Percentiles rank a stretch among this genome's conserved stretches.
Conservation (phyloP, 495 filamentous ascomycete species). For the Thozetella sp. region DNA sequence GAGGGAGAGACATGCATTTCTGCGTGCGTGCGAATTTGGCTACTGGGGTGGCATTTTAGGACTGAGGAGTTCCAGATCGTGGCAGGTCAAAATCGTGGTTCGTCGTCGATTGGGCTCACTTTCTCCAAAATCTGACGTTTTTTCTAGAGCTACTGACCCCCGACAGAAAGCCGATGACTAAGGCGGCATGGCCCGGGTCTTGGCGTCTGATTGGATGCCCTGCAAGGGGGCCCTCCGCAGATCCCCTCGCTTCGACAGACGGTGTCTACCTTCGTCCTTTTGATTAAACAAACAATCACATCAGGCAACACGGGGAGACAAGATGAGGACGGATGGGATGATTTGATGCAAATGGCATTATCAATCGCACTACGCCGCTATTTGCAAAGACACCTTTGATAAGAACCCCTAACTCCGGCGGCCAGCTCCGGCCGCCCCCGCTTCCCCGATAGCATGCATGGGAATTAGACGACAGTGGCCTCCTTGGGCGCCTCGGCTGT, state of each 20-base stretch:
- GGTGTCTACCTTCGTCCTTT: not conserved
- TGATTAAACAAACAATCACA: no score
- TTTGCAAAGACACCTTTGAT: no score
- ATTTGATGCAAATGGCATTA: no score
- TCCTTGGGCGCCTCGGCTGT: not conserved
- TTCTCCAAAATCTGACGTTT: not conserved
- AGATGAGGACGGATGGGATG: not conserved
- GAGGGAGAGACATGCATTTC: not conserved
- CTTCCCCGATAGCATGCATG: no score
- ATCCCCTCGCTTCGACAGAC: not conserved
- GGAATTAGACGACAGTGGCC: not conserved
- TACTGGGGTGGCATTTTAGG: not conserved
- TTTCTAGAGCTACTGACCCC: not conserved
- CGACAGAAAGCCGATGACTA: not conserved
- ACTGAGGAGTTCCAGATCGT: no score
- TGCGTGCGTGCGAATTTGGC: not conserved
- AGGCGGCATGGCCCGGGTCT: not conserved
- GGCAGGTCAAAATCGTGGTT: no score
- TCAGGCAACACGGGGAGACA: slow-evolving; percentile 7
- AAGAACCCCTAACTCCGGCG: no score
- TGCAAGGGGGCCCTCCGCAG: no score
- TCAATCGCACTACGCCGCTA: no score
- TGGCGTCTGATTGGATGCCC: not conserved
- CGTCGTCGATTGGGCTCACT: no score
- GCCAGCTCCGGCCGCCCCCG: no score